Base-by-base conservation (phyloP, 345 rosid species). In the Mangifera indica region DNA sequence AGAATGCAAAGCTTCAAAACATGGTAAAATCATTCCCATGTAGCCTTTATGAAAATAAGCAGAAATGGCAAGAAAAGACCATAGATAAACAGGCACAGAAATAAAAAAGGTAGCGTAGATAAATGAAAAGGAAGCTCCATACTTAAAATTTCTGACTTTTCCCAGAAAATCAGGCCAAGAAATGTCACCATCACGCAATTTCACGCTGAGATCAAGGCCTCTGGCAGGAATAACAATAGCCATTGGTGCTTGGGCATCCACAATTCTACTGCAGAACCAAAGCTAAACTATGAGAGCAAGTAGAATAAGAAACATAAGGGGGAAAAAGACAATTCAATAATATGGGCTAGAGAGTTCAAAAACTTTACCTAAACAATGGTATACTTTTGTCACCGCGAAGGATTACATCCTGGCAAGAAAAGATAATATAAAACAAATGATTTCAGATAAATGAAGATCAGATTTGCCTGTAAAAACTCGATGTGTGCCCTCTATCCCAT, bases 301-400 rank as follows among this genome's bases (percentile, higher is more conserved):
- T 66, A 46, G 64, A 12, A 5, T 32, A 54, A 59, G 11, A 9
- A 42, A 68, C 66, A 8, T 17, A 65, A 56, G 34, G 25, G 40
- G 24, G 63, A 67, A 57, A 63, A 37, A 46, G 54, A 76, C 18
- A 42, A 54, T 60, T 55, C 34, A 63, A 73, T 34, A 59, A 69
- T 25, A 9, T 56, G 18, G 18, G 45, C 25, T 34, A 17, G 65
- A 59, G 58, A 62, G 69, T 64, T 74, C 21, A 56, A 83, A 64
- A 69, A 87, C 71, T 79, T 81, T 82, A 95, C 99, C 98, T 92
- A 76, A 92, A 95, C 69, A 95, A 81, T n/a, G 93, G 99, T 71
- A 95, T 83, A 69, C 82, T 84, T 87, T 89, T 92, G 45, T 87
- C 91, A 68, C 98, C 97, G 4, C 96, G 99, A 78, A 92, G 74